Base-by-base conservation (phyloP, 1,139 yeast species). In the Saccharomyces hybrid region DNA sequence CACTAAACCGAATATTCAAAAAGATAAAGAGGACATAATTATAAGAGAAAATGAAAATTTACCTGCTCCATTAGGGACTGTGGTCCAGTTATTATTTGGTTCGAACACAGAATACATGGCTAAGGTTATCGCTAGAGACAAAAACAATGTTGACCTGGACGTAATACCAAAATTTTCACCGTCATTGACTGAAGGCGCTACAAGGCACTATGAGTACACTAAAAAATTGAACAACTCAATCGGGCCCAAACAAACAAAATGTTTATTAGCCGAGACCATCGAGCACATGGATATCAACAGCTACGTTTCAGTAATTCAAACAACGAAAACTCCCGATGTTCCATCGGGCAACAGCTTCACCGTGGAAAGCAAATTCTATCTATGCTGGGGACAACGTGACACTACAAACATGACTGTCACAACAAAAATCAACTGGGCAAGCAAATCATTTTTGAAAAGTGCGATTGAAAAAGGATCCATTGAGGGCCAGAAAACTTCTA, bases 211-310 rank as follows among this genome's bases (percentile, higher is more conserved):
- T 67, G 77, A 79, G 5, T 95, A 91, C 69, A 78, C 76, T 49
- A 91, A 91, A 69, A 98, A 97, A 2, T 75, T 95, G 57, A 76
- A 77, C 56, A 91, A 86, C 0, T 82, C 97, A 0, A 82, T 95
- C 55, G 99, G 99, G 0, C 99, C 99, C 4, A 93, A 91, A 66
- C 97, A 91, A 67, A 91, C 99, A 2, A 81, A 80, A 62, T 95
- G 99, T 73, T 67, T 78, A 14, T 82, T 89, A 53, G 82, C 83
- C 1, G 99, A 95, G 63, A 77, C 79, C 5, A 72, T 88, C 50
- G 83, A 85, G 56, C 77, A 78, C 49, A 81, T 77, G 71, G 88
- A 88, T 65, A 70, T 83, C 50, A 79, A 83, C 11, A 73, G 77
- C 32, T 75, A 72, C 57, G 78, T 86, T 47, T 73, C 79, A 38